Evolutionary conservation across 2,329 filamentous ascomycete genomes (phyloP), one percentile per base, ranked within the genome.

Genomic region (Cordyceps farinosa): DNA sequence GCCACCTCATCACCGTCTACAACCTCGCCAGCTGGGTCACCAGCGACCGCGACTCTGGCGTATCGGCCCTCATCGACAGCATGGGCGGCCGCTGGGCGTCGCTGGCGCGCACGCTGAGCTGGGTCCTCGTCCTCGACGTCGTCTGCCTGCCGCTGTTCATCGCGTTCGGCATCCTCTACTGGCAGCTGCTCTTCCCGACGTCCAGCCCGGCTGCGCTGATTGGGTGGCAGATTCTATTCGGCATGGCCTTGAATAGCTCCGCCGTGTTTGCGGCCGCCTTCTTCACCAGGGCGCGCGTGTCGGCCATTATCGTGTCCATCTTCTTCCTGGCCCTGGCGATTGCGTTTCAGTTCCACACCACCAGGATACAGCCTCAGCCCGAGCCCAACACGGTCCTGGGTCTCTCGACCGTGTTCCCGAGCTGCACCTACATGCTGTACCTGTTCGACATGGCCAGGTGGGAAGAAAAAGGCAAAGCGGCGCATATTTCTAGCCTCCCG

Each of bases 161-260:
- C 30, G 77, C 77, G 13, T 75, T 82, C 3, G 73, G 71, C 9
- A 22, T 61, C 5, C 44, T 61, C 13, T 56, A 63, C 65, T 82
- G 89, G 45, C 88, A 92, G 72, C 65, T 69, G 51, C 48, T 51
- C 11, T 63, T 63, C 15, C 54, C 62, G 11, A 45, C 48, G 3
- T 59, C 62, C 8, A 22, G 32, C 13, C 38, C 27, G 1, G 55
- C 48, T 7, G 17, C 47, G 10, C 65, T 73, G n/a, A 73, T 79
- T 61, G 72, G 73, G 42, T 78, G 75, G 76, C 74, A 87, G 77
- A 73, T 80, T 68, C 66, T 81, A 73, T 66, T 82, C 71, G 64
- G 84, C 70, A 62, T 78, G 73, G 68, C 73, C 73, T 83, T 88
- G n/a, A 89, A 88, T 4, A 79, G 90, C 22, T 85, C 85, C 48